phyloP scores from a whole-genome alignment of 257 asterid species.

The Primulina eburnea region DNA sequence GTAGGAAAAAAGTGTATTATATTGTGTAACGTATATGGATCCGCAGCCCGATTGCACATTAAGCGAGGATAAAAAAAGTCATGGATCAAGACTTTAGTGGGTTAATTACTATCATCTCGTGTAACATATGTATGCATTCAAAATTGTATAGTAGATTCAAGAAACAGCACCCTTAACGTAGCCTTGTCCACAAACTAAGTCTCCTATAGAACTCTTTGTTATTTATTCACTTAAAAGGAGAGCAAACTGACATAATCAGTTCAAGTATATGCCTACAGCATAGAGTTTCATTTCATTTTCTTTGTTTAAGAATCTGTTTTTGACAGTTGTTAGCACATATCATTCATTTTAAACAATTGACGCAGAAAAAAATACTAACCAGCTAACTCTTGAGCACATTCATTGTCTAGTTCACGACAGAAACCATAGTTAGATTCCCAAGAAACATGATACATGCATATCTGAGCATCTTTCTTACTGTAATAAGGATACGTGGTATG shows the following conservation, averaged over 20 bases:
- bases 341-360: background rate
- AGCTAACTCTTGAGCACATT: constrained; percentile 68
- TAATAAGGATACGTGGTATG: constrained; percentile 20
- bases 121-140: constrained; percentile 5
- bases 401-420: constrained; percentile 83
- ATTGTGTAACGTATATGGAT: background rate
- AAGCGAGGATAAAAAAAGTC: background rate
- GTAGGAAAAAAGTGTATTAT: background rate
- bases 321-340: background rate
- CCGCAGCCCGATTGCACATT: background rate
- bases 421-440: constrained; percentile 76
- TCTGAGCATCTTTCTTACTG: constrained; percentile 89
- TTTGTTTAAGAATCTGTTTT: too few species aligned
- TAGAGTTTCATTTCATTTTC: background rate
- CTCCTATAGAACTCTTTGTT: too few species aligned
- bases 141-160: constrained; percentile 8
- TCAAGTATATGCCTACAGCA: too few species aligned
- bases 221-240: too few species aligned
- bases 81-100: too few species aligned
- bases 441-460: constrained; percentile 82
- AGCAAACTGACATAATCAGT: too few species aligned
- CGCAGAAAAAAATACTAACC: constrained; percentile 43
- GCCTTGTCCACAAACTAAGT: background rate
- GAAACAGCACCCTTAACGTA: background rate
- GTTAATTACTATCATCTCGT: too few species aligned